Evolutionary conservation across 1,284 basidiomycete species (phyloP), one percentile per base, ranked within the genome.

Genomic region (Rhizoctonia solani): DNA sequence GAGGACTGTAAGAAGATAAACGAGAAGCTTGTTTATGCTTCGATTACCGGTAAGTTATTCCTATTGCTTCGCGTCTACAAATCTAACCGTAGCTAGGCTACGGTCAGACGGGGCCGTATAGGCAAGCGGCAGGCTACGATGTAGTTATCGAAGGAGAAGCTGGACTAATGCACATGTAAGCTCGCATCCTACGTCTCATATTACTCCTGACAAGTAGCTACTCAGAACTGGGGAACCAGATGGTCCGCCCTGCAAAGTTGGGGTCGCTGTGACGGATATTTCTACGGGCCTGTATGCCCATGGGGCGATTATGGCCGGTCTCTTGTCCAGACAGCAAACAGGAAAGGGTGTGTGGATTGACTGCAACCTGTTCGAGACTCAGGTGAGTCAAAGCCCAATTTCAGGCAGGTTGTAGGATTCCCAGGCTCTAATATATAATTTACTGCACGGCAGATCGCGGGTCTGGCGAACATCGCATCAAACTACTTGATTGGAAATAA

Each of bases 271-370:
- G 19, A 95, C 93, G 19, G 95, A 98, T 77, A 85, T 97, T 67
- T 90, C 92, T 23, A 95, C 93, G 0, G 83, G 95, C 0, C 82
- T 98, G n/a, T 97, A 96, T 76, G 87, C 93, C 1, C 93, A 96
- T 69, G 92, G 93, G 0, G 94, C 93, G 1, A 90, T 98, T 70
- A 88, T 98, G 83, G 95, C 95, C 1, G 93, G 89, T 0, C 80
- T 98, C 11, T 75, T 95, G 68, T 93, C 91, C 14, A 83, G 93
- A 23, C 83, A 87, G 66, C 85, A 89, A 75, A 97, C 95, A 0
- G 94, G 94, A 2, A 82, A 90, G 73, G 95, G 95, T 1, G 87
- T 90, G 8, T 92, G 90, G 85, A 92, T 98, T 61, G 95, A 98
- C 74, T 90, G 88, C 73, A 93, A 92, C 75, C 79, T 96, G 42